Evolutionary conservation across 2,329 filamentous ascomycete species (phyloP), one percentile per base, ranked within the genome.

Genomic region (Aspergillus jensenii): DNA sequence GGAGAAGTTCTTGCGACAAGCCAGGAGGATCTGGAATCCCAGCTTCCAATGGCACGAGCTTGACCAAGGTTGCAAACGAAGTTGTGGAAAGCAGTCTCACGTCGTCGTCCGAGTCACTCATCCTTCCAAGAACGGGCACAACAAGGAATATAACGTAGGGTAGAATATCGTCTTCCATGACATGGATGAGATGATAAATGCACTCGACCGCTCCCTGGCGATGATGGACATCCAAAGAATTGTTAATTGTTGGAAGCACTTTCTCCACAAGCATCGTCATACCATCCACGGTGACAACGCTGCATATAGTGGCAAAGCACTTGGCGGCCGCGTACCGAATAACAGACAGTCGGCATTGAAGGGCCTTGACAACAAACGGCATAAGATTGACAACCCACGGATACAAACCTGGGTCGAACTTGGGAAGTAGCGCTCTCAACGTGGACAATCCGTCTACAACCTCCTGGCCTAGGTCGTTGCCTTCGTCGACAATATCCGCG

Each of bases 71-170:
- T 2, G 95, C 95, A 71, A 99, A 99, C 1, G 95, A 96, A 0
- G 95, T 99, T 0, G 95, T 99, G 4, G 95, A 92, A 55, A 99
- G 89, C 6, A 98, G 83, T 54, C 95, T 89, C 54, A 99, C 90
- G 71, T 98, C 95, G 63, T 96, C 93, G 71, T 99, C 93, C 0
- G 93, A 96, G 73, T 99, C 95, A 71, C 95, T 98, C 95, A 99
- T 99, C 45, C 95, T 88, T 54, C 95, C 95, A 51, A 99, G 83
- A 4, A 99, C 95, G 14, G 95, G 95, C 12, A 98, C 96, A 59
- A 99, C 96, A 64, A 99, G 85, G 85, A 99, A 99, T 68, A 99
- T 97, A 62, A 99, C 95, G 69, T 99, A 99, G 3, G 96, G 95
- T 31, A 99, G 78, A 57, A 99, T 99, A 39, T 86, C 85, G 71